Conservation (phyloP, 805 yeast species). For the Lachancea sp. region DNA sequence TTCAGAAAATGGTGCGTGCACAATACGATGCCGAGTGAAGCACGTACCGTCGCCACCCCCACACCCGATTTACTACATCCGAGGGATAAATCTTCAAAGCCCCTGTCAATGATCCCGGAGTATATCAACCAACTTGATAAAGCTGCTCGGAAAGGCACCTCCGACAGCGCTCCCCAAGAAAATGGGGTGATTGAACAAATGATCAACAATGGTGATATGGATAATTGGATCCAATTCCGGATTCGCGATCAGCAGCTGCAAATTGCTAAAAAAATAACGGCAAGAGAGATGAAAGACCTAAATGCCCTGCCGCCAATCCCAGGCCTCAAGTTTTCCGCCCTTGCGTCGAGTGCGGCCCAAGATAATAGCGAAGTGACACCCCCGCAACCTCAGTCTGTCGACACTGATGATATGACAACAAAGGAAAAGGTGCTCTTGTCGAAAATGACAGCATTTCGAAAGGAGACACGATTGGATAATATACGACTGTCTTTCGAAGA, state of each 20-base stretch:
- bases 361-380: conserved; percentile 31
- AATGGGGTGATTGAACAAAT: conserved; percentile 26
- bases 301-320: conserved; percentile 21
- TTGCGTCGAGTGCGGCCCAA: conserved; percentile 4
- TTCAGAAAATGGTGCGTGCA: conserved; percentile 53
- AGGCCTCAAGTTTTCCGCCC: conserved; percentile 22
- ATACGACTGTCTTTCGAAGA: conserved; percentile 27
- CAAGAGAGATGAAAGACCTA: conserved; percentile 17
- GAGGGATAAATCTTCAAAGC: conserved; percentile 17
- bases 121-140: conserved; percentile 26
- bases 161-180: conserved; percentile 16
- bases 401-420: conserved; percentile 29
- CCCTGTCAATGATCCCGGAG: conserved; percentile 28
- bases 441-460: conserved; percentile 35
- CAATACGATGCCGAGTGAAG: conserved; percentile 39
- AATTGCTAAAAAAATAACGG: conserved; percentile 19
- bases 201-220: conserved; percentile 30
- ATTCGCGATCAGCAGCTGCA: conserved; percentile 29
- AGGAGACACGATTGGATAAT: conserved; percentile 28
- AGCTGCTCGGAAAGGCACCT: conserved; percentile 10
- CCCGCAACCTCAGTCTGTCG: conserved; percentile 31
- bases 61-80: conserved; percentile 24
- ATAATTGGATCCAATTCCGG: conserved; percentile 34
- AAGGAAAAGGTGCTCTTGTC: conserved; percentile 31
- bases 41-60: conserved; percentile 36